Percentiles rank a stretch among this genome's conserved stretches.
Conservation (phyloP, 2,329 filamentous ascomycete genomes). For the Alternaria metachromatica region DNA sequence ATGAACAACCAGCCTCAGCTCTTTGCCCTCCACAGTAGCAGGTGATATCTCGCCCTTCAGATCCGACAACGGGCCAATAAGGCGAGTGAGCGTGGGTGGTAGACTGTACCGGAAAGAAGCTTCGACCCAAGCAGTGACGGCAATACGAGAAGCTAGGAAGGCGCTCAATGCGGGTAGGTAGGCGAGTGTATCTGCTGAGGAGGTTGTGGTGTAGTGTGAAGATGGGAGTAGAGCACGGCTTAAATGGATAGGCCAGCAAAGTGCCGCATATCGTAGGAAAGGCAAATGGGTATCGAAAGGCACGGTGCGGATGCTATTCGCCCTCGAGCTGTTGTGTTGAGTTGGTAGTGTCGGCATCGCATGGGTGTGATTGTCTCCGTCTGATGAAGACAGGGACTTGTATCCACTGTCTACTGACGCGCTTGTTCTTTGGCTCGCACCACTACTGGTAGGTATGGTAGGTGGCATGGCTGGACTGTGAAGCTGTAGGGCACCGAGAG, state of each 20-base stretch:
- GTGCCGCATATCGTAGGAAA: conserved; percentile 39
- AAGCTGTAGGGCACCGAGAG: conserved; percentile 25
- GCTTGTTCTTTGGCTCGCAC: conserved; percentile 32
- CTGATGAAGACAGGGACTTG: conserved; percentile 36
- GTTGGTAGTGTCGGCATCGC: not conserved
- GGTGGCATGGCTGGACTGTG: conserved; percentile 12
- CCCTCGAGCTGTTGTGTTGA: conserved; percentile 1
- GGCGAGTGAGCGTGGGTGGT: conserved; percentile 38
- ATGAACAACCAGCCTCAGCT: conserved; percentile 31
- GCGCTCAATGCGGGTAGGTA: conserved; percentile 33
- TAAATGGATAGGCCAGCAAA: conserved; percentile 44
- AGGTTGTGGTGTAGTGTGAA: not conserved
- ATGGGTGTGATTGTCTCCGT: conserved; percentile 22
- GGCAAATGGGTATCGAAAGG: conserved; percentile 36
- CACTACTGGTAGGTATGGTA: conserved; percentile 21
- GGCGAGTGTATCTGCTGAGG: conserved; percentile 6
- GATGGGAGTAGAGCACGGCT: conserved; percentile 27
- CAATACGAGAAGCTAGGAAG: conserved; percentile 34
- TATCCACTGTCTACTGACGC: conserved; percentile 42
- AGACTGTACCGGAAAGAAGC: conserved; percentile 41
- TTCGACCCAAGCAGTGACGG: conserved; percentile 41
- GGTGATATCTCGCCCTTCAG: conserved; percentile 30
- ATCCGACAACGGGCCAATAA: conserved; percentile 31
- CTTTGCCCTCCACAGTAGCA: conserved; percentile 31
- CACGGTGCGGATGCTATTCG: conserved; percentile 14